A percentile compares a stretch with the other conserved stretches of the same genome.
phyloP scores from a whole-genome alignment of 1,284 basidiomycete species.

The Sanghuangporus baumii region DNA sequence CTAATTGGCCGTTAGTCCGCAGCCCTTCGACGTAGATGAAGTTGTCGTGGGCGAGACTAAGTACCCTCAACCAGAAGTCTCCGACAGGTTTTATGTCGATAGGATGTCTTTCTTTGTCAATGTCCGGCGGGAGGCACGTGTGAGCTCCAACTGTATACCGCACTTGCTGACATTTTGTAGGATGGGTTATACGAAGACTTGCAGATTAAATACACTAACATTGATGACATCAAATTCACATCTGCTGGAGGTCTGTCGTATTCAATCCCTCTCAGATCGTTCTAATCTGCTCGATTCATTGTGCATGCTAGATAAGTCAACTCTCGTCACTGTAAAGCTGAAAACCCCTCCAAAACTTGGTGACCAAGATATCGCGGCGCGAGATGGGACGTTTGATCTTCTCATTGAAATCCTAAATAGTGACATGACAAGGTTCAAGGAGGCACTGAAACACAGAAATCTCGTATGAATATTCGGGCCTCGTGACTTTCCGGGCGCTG shows the following conservation, averaged over 20 bases:
- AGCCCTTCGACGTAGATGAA: constrained; percentile 45
- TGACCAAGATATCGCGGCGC: constrained; percentile 20
- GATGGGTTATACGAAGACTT: constrained; percentile 38
- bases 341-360: constrained; percentile 37
- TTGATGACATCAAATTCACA: constrained; percentile 31
- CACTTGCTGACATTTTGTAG: constrained; percentile 22
- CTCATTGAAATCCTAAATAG: constrained; percentile 33
- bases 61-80: constrained; percentile 30
- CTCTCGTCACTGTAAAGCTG: constrained; percentile 30
- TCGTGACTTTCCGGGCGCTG: background rate
- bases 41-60: constrained; percentile 35
- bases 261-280: background rate
- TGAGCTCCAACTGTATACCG: background rate
- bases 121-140: constrained; percentile 36
- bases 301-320: background rate
- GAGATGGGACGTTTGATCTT: constrained; percentile 26
- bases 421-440: constrained; percentile 34
- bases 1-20: constrained; percentile 38
- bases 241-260: background rate
- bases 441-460: constrained; percentile 34
- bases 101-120: constrained; percentile 45
- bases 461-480: constrained; percentile 31
- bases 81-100: constrained; percentile 48
- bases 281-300: background rate
- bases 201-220: constrained; percentile 37